Base-by-base conservation (phyloP, 1,139 yeast species). In the Yamadazyma mexicana region DNA sequence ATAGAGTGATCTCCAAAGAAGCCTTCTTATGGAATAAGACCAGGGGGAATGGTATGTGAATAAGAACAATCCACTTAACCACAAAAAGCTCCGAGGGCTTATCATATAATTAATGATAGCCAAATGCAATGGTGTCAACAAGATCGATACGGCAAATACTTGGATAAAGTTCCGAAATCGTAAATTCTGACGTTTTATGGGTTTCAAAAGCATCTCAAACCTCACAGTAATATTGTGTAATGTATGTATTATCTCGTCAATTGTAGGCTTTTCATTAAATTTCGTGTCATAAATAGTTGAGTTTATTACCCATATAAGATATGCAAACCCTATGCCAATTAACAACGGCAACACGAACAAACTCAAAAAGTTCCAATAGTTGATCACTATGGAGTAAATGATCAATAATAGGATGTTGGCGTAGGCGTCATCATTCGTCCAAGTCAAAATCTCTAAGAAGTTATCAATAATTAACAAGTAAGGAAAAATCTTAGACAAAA, bases 391-490 rank as follows among this genome's bases (percentile, higher is more conserved):
- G 18, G 73, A 62, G 47, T 70, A 73, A 0, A 54, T 42, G 4
- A 69, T 69, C 36, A 76, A 61, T 3, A 71, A 36, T n/a, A 76
- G 52, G 42, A 75, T 66, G 48, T 77, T 77, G 43, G 66, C 64
- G 48, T 73, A 75, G 5, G 71, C 75, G 40, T 76, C 77, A 2
- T 67, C 73, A 46, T 76, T 75, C 2, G 83, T 77, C 83, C 83
- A 78, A 1, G 82, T 76, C 15, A 75, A 47, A 7, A 74, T 55
- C 34, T 73, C 76, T 22, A 78, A 55, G 7, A 69, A 44, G 33
- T 65, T 60, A 52, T 78, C 81, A 33, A 69, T 55, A 17, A 77
- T 50, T 16, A 75, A 51, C 33, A 78, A 58, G 46, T 72, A 62
- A 0, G 83, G 82, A 45, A 75, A 76, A 25, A 73, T 64, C 37